Evolutionary conservation across 2,329 filamentous ascomycete genomes (phyloP).

Genomic region (Pseudogymnoascus sp.): DNA sequence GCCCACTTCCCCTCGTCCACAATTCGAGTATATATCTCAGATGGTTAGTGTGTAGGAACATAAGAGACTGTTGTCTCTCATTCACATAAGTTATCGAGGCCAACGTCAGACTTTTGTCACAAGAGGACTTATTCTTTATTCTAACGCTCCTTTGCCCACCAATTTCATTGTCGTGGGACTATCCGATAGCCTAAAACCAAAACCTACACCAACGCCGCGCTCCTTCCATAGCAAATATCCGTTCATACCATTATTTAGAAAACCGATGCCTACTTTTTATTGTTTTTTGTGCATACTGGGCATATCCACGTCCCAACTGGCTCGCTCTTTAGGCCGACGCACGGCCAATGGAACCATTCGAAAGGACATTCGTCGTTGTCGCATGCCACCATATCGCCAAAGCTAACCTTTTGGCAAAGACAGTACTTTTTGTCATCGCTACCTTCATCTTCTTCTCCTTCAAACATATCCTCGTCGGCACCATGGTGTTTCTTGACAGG

Average conservation of each 20-base stretch:
- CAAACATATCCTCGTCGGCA: slow-evolving; percentile 45
- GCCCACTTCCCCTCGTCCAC: background rate
- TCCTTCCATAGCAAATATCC: background rate
- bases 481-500: slow-evolving; percentile 44
- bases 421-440: slow-evolving; percentile 74
- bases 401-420: slow-evolving; percentile 73
- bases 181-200: background rate
- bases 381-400: slow-evolving; percentile 83
- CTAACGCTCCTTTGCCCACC: background rate
- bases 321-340: slow-evolving; percentile 60
- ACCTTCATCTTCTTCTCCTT: slow-evolving; percentile 59
- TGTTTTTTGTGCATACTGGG: slow-evolving; percentile 48
- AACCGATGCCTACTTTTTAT: slow-evolving; percentile 10
- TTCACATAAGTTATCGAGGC: background rate
- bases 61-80: background rate
- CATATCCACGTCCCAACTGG: slow-evolving; percentile 63
- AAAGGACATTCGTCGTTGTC: slow-evolving; percentile 74
- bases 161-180: background rate
- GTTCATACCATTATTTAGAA: background rate
- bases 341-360: slow-evolving; percentile 85
- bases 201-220: background rate
- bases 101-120: background rate
- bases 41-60: background rate
- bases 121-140: background rate
- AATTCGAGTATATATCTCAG: background rate